Percentiles rank a stretch among this genome's conserved stretches.
Conservation (phyloP, 345 rosid genomes). For the Kernera saxatilis region DNA sequence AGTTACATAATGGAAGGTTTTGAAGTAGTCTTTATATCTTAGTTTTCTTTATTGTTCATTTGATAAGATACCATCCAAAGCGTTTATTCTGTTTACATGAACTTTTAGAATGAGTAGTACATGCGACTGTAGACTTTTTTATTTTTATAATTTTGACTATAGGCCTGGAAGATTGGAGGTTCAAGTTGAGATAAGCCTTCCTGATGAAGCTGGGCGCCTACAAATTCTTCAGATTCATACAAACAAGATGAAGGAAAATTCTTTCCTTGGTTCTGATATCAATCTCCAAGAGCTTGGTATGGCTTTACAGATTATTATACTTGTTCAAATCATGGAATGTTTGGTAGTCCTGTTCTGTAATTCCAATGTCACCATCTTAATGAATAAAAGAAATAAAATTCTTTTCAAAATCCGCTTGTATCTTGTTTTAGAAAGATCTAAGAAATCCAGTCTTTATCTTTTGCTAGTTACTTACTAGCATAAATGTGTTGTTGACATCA, state of each 20-base stretch:
- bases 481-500: neutral
- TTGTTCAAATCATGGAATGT: neutral
- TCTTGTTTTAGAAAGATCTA: neutral
- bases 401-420: neutral
- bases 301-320: slow-evolving; percentile 7
- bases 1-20: neutral
- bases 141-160: slow-evolving; percentile 11
- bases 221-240: slow-evolving; percentile 98
- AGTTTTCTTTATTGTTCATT: neutral
- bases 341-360: neutral
- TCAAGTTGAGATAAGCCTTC: slow-evolving; percentile 99
- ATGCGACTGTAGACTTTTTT: neutral
- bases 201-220: slow-evolving; percentile 93
- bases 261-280: slow-evolving; percentile 86
- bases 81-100: neutral
- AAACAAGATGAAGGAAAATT: slow-evolving; percentile 95
- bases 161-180: slow-evolving; percentile 99
- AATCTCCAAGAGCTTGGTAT: slow-evolving; percentile 88
- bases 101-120: neutral
- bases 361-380: neutral
- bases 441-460: neutral
- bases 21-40: neutral
- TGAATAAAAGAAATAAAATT: neutral
- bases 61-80: neutral
- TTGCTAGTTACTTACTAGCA: neutral